These are phyloP conservation scores for Periconia sp. DNA, from an alignment of 2,329 filamentous ascomycete species.

Conservation along the genomic window DNA sequence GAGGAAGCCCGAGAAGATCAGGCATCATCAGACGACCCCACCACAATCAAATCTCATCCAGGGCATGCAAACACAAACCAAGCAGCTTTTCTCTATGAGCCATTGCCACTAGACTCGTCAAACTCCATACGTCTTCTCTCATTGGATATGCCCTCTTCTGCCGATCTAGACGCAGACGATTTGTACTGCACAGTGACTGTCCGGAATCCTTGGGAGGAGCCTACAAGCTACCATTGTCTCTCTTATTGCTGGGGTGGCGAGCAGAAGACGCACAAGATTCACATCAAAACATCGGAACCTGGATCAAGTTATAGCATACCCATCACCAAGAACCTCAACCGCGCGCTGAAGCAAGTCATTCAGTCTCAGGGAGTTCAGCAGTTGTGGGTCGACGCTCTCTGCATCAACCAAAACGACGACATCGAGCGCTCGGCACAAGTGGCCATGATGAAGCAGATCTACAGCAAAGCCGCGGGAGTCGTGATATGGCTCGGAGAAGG, in stretches of 20 bases:
- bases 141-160: background rate
- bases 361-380: background rate
- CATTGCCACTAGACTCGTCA: background rate
- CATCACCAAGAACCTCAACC: constrained; percentile 9
- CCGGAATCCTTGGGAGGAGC: background rate
- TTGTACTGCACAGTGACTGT: background rate
- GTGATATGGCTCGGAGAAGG: constrained; percentile 32
- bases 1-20: background rate
- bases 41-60: background rate
- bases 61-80: background rate
- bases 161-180: background rate
- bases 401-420: constrained; percentile 12
- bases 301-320: background rate
- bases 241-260: background rate
- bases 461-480: constrained; percentile 12
- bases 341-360: constrained; percentile 5
- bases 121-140: background rate
- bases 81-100: background rate
- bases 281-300: background rate
- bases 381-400: constrained; percentile 14
- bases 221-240: background rate
- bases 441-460: constrained; percentile 22
- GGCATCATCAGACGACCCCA: background rate
- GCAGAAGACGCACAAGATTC: background rate
- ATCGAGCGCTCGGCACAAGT: constrained; percentile 21